A percentile compares a stretch with the other conserved stretches of the same genome.
Conservation (phyloP, 202 grass and related monocot species). For the Elaeis oleifera region DNA sequence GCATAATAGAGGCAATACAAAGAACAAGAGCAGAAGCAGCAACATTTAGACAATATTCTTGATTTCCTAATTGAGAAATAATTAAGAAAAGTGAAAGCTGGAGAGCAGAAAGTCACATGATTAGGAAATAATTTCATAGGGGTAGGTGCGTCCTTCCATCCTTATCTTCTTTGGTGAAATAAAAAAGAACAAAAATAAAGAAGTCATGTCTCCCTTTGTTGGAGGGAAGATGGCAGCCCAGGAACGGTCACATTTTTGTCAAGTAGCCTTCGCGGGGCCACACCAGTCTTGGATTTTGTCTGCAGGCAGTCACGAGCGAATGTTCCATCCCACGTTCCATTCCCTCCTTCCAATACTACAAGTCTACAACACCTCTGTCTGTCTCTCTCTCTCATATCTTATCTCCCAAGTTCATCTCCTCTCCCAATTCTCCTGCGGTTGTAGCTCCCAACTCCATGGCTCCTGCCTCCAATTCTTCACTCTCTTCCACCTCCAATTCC, state of each 20-base stretch:
- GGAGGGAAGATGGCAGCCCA: neutral
- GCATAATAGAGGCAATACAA: too few relatives aligned
- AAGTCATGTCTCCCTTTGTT: neutral
- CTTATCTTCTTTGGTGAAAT: too few relatives aligned
- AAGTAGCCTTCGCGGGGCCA: conserved; percentile 1
- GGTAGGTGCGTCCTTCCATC: too few relatives aligned
- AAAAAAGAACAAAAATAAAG: neutral
- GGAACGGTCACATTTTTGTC: neutral
- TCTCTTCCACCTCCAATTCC: conserved; percentile 2
- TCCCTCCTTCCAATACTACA: neutral
- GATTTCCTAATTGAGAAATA: too few relatives aligned
- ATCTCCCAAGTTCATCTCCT: neutral
- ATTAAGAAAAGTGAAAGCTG: too few relatives aligned
- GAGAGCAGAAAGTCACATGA: too few relatives aligned
- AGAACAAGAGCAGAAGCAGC: too few relatives aligned
- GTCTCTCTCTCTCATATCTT: neutral
- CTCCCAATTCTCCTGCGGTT: neutral
- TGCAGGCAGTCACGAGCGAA: conserved; percentile 21
- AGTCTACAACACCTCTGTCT: neutral
- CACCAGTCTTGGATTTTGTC: conserved; percentile 8
- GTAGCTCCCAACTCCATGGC: conserved; percentile 6
- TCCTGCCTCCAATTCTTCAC: conserved; percentile 8
- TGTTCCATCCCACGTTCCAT: conserved; percentile 27
- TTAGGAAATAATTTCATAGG: too few relatives aligned
- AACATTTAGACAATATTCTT: too few relatives aligned